Base-by-base conservation (phyloP, 2,329 filamentous ascomycete species). In the Daldinia sp. region DNA sequence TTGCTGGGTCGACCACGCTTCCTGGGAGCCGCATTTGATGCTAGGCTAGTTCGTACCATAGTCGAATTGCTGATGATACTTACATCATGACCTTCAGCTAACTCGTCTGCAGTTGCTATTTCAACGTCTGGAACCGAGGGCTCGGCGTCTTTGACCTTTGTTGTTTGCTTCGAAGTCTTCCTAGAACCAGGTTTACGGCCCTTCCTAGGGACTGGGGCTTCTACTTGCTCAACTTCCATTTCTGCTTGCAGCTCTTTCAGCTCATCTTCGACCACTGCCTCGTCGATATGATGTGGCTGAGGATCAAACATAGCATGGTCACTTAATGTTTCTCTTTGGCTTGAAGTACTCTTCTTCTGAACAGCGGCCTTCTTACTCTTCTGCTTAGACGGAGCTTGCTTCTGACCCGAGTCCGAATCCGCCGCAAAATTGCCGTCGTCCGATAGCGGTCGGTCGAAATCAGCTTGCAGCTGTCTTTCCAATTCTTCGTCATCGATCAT, bases 401-500 rank as follows among this genome's bases (percentile, higher is more conserved):
- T 74, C 41, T 77, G 75, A 67, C 81, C 81, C 0, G 79, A 78
- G 49, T 83, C 82, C 4, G 80, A 83, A 59, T 83, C 79, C 4
- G 77, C 76, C 3, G 76, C 77, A 6, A 81, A 74, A 30, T 81
- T 80, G 43, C 87, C 85, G 11, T 84, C 82, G 27, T 88, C 83
- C 1, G 81, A 82, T 23, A 84, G 71, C 1, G 82, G 84, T 27
- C 81, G 79, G 41, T 89, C 85, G 8, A 91, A 80, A 59, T 90
- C 89, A 1, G 85, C 87, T 70, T 90, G 84, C 1, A 92, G 78
- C 49, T 86, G 86, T 19, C 84, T 83, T 52, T 92, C 87, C 34
- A 91, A 83, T 65, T 90, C 88, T 1, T 87, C 85, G 63, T 91
- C 87, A 56, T 86, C 81, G 0, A 84, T 83, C 9, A 85, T 76